phyloP scores from a whole-genome alignment of 1,284 basidiomycete genomes.

The Athelia psychrophila region DNA sequence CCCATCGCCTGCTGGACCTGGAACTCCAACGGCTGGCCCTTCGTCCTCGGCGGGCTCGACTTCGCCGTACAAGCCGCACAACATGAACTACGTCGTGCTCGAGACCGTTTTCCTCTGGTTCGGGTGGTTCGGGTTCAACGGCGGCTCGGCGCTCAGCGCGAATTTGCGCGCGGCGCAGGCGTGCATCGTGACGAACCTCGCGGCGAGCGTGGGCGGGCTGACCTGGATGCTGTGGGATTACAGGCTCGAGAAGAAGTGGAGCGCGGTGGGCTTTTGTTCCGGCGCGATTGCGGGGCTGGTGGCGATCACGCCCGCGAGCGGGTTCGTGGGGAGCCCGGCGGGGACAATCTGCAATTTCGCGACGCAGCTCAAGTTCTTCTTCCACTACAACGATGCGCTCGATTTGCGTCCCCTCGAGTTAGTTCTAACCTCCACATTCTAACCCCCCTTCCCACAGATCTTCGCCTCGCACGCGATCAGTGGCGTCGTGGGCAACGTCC shows the following conservation, averaged over 20 bases:
- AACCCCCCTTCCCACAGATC: slow-evolving; percentile 44
- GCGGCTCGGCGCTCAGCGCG: slow-evolving; percentile 76
- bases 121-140: slow-evolving; percentile 88
- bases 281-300: slow-evolving; percentile 91
- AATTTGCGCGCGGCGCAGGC: slow-evolving; percentile 89
- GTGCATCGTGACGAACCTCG: slow-evolving; percentile 91
- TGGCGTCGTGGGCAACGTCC: slow-evolving; percentile 84
- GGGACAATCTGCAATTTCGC: slow-evolving; percentile 91
- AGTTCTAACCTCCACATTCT: slow-evolving; percentile 3
- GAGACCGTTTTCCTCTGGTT: slow-evolving; percentile 97
- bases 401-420: slow-evolving; percentile 55
- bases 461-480: slow-evolving; percentile 91
- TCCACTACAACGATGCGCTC: slow-evolving; percentile 75
- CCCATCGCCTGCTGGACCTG: slow-evolving; percentile 96
- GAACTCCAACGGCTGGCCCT: slow-evolving; percentile 88
- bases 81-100: slow-evolving; percentile 86
- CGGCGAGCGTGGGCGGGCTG: slow-evolving; percentile 84
- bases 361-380: slow-evolving; percentile 87
- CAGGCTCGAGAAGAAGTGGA: slow-evolving; percentile 91
- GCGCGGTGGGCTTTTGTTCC: slow-evolving; percentile 93
- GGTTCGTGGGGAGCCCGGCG: slow-evolving; percentile 85
- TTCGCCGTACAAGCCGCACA: slow-evolving; percentile 95
- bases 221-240: slow-evolving; percentile 97
- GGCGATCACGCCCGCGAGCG: slow-evolving; percentile 90
- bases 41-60: slow-evolving; percentile 78